Percentiles rank a stretch among this genome's conserved stretches.
Evolutionary conservation across 1,284 basidiomycete species (phyloP).

Genomic region (Apiotrichum mycotoxinovorans): DNA sequence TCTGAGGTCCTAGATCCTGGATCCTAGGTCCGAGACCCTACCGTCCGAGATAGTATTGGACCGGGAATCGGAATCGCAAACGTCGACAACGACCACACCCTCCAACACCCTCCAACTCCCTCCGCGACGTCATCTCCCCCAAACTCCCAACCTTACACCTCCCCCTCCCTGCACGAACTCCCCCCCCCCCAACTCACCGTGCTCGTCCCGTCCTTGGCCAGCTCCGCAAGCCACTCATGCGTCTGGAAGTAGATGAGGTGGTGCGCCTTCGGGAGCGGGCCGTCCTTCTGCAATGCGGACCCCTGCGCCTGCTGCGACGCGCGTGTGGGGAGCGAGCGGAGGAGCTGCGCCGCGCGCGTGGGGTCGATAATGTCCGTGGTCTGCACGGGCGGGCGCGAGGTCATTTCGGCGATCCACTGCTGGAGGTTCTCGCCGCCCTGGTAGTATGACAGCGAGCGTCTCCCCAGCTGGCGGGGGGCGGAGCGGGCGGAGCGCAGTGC

Average conservation of each 20-base stretch:
- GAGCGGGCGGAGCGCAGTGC: not conserved
- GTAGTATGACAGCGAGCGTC: not conserved
- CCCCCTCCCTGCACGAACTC: not conserved
- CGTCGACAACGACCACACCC: no score
- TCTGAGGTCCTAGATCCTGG: no score
- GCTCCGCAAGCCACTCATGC: conserved; percentile 57
- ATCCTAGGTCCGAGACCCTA: no score
- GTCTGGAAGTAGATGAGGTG: conserved; percentile 73
- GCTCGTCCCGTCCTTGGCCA: conserved; percentile 61
- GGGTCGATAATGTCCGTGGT: conserved; percentile 23
- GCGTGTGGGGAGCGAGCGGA: conserved; percentile 63
- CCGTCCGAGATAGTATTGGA: no score
- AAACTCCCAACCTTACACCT: not conserved
- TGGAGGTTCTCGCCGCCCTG: not conserved
- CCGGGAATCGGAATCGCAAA: not conserved
- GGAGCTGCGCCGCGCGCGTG: conserved; percentile 26
- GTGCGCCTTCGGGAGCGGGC: conserved; percentile 60
- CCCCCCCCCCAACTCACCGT: conserved; percentile 54
- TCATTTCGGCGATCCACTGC: conserved; percentile 28
- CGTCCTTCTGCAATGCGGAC: conserved; percentile 33
- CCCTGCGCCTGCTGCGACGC: conserved; percentile 39
- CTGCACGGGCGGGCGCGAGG: conserved; percentile 10
- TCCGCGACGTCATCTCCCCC: not conserved
- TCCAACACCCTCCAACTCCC: not conserved
- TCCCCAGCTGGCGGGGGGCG: not conserved